Evolutionary conservation across 768 basidiomycete species (phyloP).

Genomic region (Termitomyces sp.): DNA sequence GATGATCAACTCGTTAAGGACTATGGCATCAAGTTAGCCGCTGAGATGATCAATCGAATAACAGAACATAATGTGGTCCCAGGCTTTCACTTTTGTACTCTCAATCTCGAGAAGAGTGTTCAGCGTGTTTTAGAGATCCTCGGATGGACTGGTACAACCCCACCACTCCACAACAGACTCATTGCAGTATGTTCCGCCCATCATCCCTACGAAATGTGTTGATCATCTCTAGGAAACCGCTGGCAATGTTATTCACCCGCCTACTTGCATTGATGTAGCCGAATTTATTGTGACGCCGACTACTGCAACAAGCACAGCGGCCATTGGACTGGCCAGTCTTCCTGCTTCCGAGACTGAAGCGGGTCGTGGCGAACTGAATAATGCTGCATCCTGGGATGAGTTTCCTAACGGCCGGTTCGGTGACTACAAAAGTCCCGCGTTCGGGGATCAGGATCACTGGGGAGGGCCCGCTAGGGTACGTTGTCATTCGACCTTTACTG

Average conservation of each 20-base stretch:
- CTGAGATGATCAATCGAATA: constrained; percentile 67
- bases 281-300: constrained; percentile 57
- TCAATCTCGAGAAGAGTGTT: constrained; percentile 96
- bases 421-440: constrained; percentile 96
- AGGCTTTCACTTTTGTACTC: constrained; percentile 92
- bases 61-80: constrained; percentile 50
- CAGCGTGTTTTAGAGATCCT: constrained; percentile 78
- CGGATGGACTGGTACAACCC: constrained; percentile 55
- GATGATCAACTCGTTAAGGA: constrained; percentile 94
- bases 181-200: constrained; percentile 45
- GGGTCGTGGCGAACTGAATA: constrained; percentile 70
- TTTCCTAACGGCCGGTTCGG: constrained; percentile 99
- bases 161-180: constrained; percentile 52
- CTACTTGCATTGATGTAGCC: constrained; percentile 21
- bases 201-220: not conserved
- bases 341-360: constrained; percentile 49
- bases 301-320: constrained; percentile 59
- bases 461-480: constrained; percentile 63
- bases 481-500: constrained; percentile 9
- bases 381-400: constrained; percentile 85
- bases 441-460: constrained; percentile 77
- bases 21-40: constrained; percentile 85
- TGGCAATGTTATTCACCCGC: constrained; percentile 34
- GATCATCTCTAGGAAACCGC: constrained; percentile 15
- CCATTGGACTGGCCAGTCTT: constrained; percentile 45